phyloP scores from a whole-genome alignment of 1,284 basidiomycete genomes.

The Earliella scabrosa region DNA sequence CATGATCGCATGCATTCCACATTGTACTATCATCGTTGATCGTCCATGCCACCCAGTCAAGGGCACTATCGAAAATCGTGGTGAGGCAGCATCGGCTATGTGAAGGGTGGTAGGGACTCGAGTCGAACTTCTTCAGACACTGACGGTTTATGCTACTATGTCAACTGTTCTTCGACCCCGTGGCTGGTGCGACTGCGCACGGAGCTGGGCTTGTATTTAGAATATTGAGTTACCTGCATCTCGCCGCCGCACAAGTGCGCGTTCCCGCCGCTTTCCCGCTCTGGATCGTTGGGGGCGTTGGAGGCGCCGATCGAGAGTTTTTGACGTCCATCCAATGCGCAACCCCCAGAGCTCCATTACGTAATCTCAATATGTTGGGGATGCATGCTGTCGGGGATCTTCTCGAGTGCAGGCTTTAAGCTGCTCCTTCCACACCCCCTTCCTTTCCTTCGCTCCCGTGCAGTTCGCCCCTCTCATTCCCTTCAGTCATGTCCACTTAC shows the following conservation, averaged over 20 bases:
- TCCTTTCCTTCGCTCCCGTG: conserved; percentile 8
- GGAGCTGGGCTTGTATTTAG: too few species aligned
- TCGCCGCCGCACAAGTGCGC: too few species aligned
- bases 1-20: conserved; percentile 24
- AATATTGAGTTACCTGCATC: too few species aligned
- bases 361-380: conserved; percentile 28
- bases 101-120: too few species aligned
- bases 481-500: conserved; percentile 59
- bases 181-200: too few species aligned
- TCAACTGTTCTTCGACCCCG: too few species aligned
- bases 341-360: conserved; percentile 22
- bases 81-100: too few species aligned
- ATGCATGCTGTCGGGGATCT: conserved; percentile 19
- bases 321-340: conserved; percentile 10
- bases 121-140: too few species aligned
- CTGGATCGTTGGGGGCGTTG: neutral
- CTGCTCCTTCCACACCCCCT: conserved; percentile 15
- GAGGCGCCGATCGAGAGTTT: conserved; percentile 13
- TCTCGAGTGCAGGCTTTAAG: conserved; percentile 6
- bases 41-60: neutral
- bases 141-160: too few species aligned
- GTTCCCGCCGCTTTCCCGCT: too few species aligned
- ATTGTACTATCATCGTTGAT: conserved; percentile 17
- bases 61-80: too few species aligned
- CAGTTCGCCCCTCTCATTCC: conserved; percentile 3